Evolutionary conservation across 2,329 filamentous ascomycete genomes (phyloP), one percentile per base, ranked within the genome.

Genomic region (Ophioceras dolichostomum): DNA sequence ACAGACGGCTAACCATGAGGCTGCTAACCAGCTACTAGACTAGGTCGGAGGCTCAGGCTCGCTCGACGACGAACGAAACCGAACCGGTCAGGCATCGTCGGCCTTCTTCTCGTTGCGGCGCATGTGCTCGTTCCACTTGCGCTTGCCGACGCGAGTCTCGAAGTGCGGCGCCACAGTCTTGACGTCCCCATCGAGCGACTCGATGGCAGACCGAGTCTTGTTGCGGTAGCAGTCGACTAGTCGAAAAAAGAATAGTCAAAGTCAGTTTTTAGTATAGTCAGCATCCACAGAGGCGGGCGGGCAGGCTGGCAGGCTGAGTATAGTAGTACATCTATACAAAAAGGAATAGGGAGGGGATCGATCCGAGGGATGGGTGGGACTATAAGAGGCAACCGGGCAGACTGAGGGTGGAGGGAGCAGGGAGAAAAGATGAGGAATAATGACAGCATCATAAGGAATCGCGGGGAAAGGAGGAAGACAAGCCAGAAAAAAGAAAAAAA

Each of bases 161-260:
- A 88, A 93, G 60, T 95, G 87, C 38, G 85, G 79, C 18, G 84
- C 83, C 19, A 83, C 76, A 16, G 72, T 68, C 39, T 73, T 68
- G 32, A 85, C 71, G 43, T 93, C 85, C 52, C 86, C 79, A 50
- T 84, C 83, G 31, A 78, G 73, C 17, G 73, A 76, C 50, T 93
- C 74, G 62, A 94, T 88, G 39, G 81, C 83, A 47, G 73, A 79
- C 45, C 83, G 77, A 57, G 88, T 91, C 67, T 94, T 94, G 56
- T 86, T 89, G 48, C 89, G 82, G 58, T 95, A 95, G 43, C 83
- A 86, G 58, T 96, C 89, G 59, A 96, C 87, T 93, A 48, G 39
- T 29, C 14, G 6, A 16, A 29, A 29, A 14, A 36, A 19, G 4
- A 30, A 5, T 5, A 21, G n/a, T n/a, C n/a, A n/a, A n/a, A n/a